Evolutionary conservation across 805 yeast genomes (phyloP).

Genomic region (Sugiyamaella floridensis): DNA sequence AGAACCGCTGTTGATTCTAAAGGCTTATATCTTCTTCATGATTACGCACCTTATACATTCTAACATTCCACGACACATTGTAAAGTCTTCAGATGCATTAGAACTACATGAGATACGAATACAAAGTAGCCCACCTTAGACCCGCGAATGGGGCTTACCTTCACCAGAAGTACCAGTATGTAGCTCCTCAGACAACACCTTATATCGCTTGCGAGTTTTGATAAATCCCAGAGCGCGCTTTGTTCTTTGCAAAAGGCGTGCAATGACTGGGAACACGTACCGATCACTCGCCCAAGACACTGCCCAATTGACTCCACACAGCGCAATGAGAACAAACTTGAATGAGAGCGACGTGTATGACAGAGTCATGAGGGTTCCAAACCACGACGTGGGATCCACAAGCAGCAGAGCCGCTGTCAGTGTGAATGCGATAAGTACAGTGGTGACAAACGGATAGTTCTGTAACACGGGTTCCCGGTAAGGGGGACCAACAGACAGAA

Average conservation of each 20-base stretch:
- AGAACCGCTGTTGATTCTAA: too few relatives aligned
- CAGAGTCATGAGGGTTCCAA: slow-evolving; percentile 70
- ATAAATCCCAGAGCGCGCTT: slow-evolving; percentile 15
- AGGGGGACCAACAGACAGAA: slow-evolving; percentile 90
- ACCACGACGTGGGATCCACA: slow-evolving; percentile 42
- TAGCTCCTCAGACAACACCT: slow-evolving; percentile 24
- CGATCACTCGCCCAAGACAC: slow-evolving; percentile 42
- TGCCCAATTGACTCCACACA: slow-evolving; percentile 45
- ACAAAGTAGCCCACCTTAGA: not conserved
- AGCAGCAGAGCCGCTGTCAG: slow-evolving; percentile 51
- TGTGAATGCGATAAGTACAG: slow-evolving; percentile 44
- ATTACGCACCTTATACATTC: too few relatives aligned
- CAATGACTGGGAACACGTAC: slow-evolving; percentile 37
- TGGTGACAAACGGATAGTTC: slow-evolving; percentile 62
- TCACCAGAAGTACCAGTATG: not conserved
- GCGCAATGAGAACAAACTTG: slow-evolving; percentile 34
- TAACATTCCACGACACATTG: too few relatives aligned
- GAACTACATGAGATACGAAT: too few relatives aligned
- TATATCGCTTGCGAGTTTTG: slow-evolving; percentile 31
- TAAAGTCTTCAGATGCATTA: too few relatives aligned
- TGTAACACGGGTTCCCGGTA: slow-evolving; percentile 68
- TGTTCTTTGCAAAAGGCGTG: slow-evolving; percentile 24
- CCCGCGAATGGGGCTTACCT: not conserved
- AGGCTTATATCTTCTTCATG: too few relatives aligned
- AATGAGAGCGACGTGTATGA: slow-evolving; percentile 50